Evolutionary conservation across 169 alveolate species (phyloP).

Genomic region (Babesia caballi): DNA sequence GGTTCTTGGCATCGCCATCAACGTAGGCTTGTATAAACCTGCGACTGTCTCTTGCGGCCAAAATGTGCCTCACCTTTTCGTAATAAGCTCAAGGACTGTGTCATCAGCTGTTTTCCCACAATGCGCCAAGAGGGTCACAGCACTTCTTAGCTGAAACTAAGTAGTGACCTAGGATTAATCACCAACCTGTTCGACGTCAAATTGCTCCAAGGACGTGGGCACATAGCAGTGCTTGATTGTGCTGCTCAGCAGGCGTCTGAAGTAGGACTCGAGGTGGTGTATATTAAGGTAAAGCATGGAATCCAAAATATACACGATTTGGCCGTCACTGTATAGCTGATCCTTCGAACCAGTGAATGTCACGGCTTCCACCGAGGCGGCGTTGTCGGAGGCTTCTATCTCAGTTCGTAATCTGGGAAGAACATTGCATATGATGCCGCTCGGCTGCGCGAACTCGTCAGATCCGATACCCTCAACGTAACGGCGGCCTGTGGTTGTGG

Average conservation of each 20-base stretch:
- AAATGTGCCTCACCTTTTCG: constrained; percentile 7
- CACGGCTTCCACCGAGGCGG: background rate
- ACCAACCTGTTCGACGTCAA: constrained; percentile 59
- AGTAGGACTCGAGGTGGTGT: constrained; percentile 51
- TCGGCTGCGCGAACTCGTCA: background rate
- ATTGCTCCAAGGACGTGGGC: constrained; percentile 20
- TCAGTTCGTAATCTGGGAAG: constrained; percentile 14
- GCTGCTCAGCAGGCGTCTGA: constrained; percentile 8
- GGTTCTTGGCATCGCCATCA: constrained; percentile 28
- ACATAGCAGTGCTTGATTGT: constrained; percentile 45
- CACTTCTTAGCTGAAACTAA: constrained; percentile 25
- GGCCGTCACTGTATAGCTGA: constrained; percentile 58
- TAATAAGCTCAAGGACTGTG: constrained; percentile 28
- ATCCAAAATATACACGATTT: constrained; percentile 54
- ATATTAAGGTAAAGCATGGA: constrained; percentile 43
- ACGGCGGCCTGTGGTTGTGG: background rate
- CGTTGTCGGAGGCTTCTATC: background rate
- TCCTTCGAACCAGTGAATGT: constrained; percentile 22
- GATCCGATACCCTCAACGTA: constrained; percentile 39
- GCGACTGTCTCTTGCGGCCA: background rate
- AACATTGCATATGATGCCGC: constrained; percentile 43
- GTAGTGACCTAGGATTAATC: too few species aligned
- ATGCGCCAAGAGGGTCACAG: constrained; percentile 34
- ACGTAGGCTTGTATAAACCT: constrained; percentile 35
- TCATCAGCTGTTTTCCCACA: constrained; percentile 31